Percentiles rank a stretch among this genome's conserved stretches.
phyloP scores from a whole-genome alignment of 108 stramenopile species.

The Cyclostephanos tholiformis region DNA sequence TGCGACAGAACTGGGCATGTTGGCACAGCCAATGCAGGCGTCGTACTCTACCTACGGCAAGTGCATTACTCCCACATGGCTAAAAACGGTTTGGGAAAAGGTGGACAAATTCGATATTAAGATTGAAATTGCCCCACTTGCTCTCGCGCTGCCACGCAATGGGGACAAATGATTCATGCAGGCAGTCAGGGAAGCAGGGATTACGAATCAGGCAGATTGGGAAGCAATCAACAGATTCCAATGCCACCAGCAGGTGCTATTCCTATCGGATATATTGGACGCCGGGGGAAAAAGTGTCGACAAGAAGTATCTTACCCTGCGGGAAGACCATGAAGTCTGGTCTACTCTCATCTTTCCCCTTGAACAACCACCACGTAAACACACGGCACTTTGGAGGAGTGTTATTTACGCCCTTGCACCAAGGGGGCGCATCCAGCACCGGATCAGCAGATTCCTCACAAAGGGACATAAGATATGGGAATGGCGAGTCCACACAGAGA shows the following conservation, averaged over 20 bases:
- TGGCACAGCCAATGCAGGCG: not conserved
- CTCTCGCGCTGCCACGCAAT: not conserved
- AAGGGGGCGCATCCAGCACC: not conserved
- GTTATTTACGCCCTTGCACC: not conserved
- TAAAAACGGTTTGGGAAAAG: not conserved
- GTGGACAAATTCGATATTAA: not conserved
- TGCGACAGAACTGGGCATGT: conserved; percentile 10
- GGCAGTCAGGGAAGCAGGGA: not conserved
- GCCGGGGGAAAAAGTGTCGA: not conserved
- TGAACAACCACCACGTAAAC: too few relatives aligned
- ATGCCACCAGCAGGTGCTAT: not conserved
- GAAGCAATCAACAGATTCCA: not conserved
- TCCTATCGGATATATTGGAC: not conserved
- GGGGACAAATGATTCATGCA: not conserved
- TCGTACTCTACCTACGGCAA: too few relatives aligned
- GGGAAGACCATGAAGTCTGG: not conserved
- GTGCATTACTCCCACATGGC: not conserved
- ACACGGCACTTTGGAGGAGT: not conserved
- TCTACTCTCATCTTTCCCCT: not conserved
- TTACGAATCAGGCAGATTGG: not conserved
- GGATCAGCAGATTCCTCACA: too few relatives aligned
- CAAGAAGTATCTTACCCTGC: not conserved
- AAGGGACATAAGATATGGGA: conserved; percentile 2
- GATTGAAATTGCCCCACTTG: not conserved
- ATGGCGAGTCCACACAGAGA: not conserved